Evolutionary conservation across 306 rosid genomes (phyloP).

Genomic region (Cicer pinnatifidum): DNA sequence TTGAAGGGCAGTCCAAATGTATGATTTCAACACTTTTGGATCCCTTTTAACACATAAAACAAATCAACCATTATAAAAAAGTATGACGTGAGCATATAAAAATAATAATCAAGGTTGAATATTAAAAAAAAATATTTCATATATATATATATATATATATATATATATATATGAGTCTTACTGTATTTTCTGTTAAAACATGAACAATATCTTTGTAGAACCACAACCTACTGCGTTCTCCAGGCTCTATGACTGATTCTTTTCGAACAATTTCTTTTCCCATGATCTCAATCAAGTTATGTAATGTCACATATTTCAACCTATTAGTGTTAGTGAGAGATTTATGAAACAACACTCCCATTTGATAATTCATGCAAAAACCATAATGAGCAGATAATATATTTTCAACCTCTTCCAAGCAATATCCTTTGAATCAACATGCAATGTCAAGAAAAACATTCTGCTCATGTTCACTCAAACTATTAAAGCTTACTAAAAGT

Average conservation of each 20-base stretch:
- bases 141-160: too few species aligned
- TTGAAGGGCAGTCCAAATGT: not conserved
- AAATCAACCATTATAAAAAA: too few species aligned
- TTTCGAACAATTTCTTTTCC: slow-evolving; percentile 19
- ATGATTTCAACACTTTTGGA: not conserved
- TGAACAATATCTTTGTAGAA: not conserved
- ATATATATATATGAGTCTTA: too few species aligned
- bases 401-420: not conserved
- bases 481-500: not conserved
- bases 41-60: not conserved
- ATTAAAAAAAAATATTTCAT: too few species aligned
- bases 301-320: not conserved
- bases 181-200: not conserved
- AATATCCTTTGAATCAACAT: not conserved
- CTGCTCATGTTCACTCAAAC: too few species aligned
- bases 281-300: not conserved
- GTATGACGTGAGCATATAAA: not conserved
- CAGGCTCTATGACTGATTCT: slow-evolving; percentile 7
- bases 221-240: slow-evolving; percentile 35
- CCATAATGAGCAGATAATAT: not conserved
- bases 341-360: not conserved
- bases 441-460: too few species aligned
- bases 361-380: not conserved
- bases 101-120: not conserved
- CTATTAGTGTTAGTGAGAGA: not conserved